Conservation (phyloP, 306 rosid species). For the Echinosophora koreensis region DNA sequence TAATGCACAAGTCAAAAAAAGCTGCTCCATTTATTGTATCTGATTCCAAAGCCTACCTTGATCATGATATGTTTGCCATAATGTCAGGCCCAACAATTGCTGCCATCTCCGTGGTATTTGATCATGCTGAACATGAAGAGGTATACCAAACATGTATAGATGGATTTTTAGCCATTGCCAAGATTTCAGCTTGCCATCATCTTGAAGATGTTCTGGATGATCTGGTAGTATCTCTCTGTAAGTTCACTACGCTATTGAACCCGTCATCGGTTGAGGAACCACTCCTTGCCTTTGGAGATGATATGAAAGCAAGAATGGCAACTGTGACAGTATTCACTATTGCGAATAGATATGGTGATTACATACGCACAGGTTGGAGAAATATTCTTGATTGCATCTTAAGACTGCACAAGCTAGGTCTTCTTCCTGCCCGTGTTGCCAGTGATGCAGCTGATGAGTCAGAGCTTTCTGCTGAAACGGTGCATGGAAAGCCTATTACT, state of each 20-base stretch:
- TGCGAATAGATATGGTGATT: conserved; percentile 96
- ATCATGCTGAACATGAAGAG: conserved; percentile 95
- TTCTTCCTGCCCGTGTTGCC: conserved; percentile 98
- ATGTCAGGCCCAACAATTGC: conserved; percentile 99
- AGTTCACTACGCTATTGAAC: conserved; percentile 92
- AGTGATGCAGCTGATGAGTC: conserved; percentile 95
- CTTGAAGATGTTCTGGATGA: conserved; percentile 99
- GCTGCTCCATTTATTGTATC: conserved; percentile 88
- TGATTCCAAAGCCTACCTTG: conserved; percentile 89
- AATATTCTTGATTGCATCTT: conserved; percentile 95
- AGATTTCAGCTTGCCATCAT: conserved; percentile 98
- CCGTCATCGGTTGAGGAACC: conserved; percentile 91
- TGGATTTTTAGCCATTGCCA: conserved; percentile 94
- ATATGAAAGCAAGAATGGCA: conserved; percentile 95
- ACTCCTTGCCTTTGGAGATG: conserved; percentile 93
- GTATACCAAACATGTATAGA: conserved; percentile 94
- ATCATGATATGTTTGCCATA: conserved; percentile 96
- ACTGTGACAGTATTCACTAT: conserved; percentile 92
- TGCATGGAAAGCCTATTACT: conserved; percentile 76
- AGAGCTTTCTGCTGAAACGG: conserved; percentile 80
- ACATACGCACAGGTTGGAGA: conserved; percentile 97
- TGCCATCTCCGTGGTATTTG: conserved; percentile 97
- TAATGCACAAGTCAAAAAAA: conserved; percentile 89
- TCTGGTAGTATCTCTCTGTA: conserved; percentile 96
- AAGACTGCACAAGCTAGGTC: conserved; percentile 95